Conservation (phyloP, 768 basidiomycete genomes). For the Leccinum obscurum region DNA sequence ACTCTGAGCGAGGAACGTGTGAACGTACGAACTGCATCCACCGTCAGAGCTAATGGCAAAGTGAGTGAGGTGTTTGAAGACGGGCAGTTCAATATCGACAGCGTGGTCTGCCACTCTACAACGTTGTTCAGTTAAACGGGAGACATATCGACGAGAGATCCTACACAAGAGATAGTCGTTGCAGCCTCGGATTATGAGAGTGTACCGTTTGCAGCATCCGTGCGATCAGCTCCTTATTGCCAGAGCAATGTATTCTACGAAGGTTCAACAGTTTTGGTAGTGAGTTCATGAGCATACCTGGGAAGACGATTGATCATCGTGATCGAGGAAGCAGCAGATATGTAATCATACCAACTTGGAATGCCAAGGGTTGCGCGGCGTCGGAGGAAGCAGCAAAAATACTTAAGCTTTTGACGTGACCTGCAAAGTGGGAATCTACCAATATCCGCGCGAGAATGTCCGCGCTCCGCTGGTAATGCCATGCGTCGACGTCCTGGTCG, state of each 20-base stretch:
- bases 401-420: constrained; percentile 54
- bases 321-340: not conserved
- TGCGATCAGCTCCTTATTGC: constrained; percentile 51
- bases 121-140: constrained; percentile 1
- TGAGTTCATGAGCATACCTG: constrained; percentile 71
- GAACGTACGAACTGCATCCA: constrained; percentile 39
- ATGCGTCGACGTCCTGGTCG: constrained; percentile 42
- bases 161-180: constrained; percentile 60
- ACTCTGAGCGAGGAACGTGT: constrained; percentile 52
- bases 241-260: constrained; percentile 60
- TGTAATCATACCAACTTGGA: constrained; percentile 55
- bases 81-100: constrained; percentile 46
- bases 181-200: constrained; percentile 48
- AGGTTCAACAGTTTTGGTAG: constrained; percentile 63
- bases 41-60: constrained; percentile 56
- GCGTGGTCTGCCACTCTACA: constrained; percentile 38
- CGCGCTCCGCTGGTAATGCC: constrained; percentile 61
- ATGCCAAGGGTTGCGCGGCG: constrained; percentile 52
- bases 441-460: constrained; percentile 71
- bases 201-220: constrained; percentile 56
- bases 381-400: constrained; percentile 58
- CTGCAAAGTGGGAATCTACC: constrained; percentile 57
- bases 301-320: not conserved
- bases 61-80: constrained; percentile 57
- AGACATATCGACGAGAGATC: constrained; percentile 9